Evolutionary conservation across 1,284 basidiomycete species (phyloP).

Genomic region (Vanrija sp.): DNA sequence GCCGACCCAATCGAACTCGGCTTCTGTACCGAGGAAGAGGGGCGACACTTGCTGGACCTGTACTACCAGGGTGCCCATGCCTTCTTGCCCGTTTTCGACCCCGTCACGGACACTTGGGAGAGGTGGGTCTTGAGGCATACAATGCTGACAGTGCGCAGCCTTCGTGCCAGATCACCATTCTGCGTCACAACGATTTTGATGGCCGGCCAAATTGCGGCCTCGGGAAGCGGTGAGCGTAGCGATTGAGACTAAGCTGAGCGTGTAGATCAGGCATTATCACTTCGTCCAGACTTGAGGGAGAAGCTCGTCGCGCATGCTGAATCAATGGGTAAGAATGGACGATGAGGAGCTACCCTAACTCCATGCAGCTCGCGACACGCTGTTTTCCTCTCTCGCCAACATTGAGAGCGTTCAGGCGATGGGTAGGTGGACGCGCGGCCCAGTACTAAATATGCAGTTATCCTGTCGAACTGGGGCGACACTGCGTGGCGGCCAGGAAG

Average conservation of each 20-base stretch:
- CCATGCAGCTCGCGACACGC: slow-evolving; percentile 54
- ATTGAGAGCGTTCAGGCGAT: slow-evolving; percentile 83
- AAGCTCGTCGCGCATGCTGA: too few species aligned
- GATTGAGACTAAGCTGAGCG: slow-evolving; percentile 13
- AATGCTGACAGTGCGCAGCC: slow-evolving; percentile 1
- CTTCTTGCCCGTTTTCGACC: slow-evolving; percentile 80
- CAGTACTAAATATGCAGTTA: slow-evolving; percentile 18
- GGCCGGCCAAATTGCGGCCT: slow-evolving; percentile 63
- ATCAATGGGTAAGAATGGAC: slow-evolving; percentile 56
- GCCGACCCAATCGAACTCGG: slow-evolving; percentile 49
- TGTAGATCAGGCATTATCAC: slow-evolving; percentile 59
- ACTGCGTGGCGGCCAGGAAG: slow-evolving; percentile 42
- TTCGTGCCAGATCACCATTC: slow-evolving; percentile 37
- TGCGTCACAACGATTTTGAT: slow-evolving; percentile 69
- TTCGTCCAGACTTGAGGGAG: too few species aligned
- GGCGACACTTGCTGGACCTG: slow-evolving; percentile 66
- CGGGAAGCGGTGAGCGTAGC: slow-evolving; percentile 47
- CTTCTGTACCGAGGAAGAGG: slow-evolving; percentile 68
- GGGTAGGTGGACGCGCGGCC: slow-evolving; percentile 36
- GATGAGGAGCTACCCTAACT: slow-evolving; percentile 41
- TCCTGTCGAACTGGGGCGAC: slow-evolving; percentile 43
- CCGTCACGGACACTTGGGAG: slow-evolving; percentile 69
- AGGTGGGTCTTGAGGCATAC: neutral
- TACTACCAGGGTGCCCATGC: slow-evolving; percentile 63
- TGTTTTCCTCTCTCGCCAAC: slow-evolving; percentile 75